These are phyloP conservation scores for Podospora sp. DNA, from an alignment of 495 filamentous ascomycete species.

Conservation along the genomic window DNA sequence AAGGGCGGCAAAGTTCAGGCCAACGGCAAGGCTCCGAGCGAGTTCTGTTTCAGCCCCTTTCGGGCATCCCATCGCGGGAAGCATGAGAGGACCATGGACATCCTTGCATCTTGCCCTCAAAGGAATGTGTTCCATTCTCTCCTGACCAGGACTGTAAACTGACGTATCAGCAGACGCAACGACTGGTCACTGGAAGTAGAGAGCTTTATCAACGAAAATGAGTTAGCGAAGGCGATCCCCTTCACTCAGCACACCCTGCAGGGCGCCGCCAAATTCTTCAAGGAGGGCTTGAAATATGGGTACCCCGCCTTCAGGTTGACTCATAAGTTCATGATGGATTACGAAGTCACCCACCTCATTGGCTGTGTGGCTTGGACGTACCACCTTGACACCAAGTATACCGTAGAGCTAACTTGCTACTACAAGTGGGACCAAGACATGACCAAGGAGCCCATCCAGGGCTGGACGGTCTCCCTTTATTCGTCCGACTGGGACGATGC, in stretches of 20 bases:
- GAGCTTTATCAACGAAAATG: not conserved
- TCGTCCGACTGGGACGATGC: constrained; percentile 26
- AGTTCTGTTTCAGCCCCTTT: constrained; percentile 21
- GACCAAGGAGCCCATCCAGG: not conserved
- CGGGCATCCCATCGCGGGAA: constrained; percentile 18
- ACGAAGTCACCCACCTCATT: not conserved
- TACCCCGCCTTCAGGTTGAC: not conserved
- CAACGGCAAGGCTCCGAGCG: not conserved
- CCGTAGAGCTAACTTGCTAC: not conserved
- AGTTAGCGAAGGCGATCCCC: not conserved
- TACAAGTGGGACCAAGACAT: not conserved
- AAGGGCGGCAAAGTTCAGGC: not conserved
- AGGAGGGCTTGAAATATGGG: not conserved
- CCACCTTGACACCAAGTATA: not conserved
- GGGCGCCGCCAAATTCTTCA: not conserved
- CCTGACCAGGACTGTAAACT: not conserved
- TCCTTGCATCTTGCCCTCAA: constrained; percentile 39
- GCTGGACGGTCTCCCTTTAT: not conserved
- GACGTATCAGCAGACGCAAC: constrained; percentile 15
- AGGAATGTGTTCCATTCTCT: not conserved
- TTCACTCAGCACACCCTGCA: not conserved
- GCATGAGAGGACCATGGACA: constrained; percentile 27
- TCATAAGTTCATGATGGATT: not conserved
- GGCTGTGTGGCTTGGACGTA: not conserved
- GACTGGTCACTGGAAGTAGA: constrained; percentile 32